Percentiles rank a stretch among this genome's conserved stretches.
These are phyloP conservation scores for Penicillium canariense DNA, from an alignment of 495 filamentous ascomycete species.

Conservation along the genomic window DNA sequence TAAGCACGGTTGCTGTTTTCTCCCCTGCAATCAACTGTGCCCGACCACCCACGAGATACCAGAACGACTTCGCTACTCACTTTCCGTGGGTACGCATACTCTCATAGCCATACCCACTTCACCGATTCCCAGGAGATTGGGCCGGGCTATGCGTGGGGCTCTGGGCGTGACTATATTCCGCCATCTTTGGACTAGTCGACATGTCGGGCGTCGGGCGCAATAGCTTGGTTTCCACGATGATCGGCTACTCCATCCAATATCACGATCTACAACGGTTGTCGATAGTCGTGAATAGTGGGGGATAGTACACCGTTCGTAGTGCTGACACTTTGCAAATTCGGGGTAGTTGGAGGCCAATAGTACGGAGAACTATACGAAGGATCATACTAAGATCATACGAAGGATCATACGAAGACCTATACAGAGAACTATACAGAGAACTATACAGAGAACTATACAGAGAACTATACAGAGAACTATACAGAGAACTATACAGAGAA, in stretches of 20 bases:
- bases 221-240: not conserved
- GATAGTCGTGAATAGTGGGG: not conserved
- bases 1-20: not conserved
- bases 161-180: not conserved
- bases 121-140: not conserved
- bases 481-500: too few species aligned
- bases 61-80: too few species aligned
- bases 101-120: too few species aligned
- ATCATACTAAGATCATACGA: too few species aligned
- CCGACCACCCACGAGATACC: not conserved
- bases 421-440: too few species aligned
- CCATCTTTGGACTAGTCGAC: not conserved
- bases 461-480: too few species aligned
- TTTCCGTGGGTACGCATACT: too few species aligned
- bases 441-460: too few species aligned
- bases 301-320: not conserved
- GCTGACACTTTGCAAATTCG: not conserved
- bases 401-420: too few species aligned
- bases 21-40: not conserved
- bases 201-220: not conserved
- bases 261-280: not conserved
- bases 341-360: not conserved
- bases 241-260: not conserved
- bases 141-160: conserved; percentile 1
- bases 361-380: too few species aligned